Evolutionary conservation across 2,329 filamentous ascomycete species (phyloP), one percentile per base, ranked within the genome.

Genomic region (Mycosphaerelloides madeirae): DNA sequence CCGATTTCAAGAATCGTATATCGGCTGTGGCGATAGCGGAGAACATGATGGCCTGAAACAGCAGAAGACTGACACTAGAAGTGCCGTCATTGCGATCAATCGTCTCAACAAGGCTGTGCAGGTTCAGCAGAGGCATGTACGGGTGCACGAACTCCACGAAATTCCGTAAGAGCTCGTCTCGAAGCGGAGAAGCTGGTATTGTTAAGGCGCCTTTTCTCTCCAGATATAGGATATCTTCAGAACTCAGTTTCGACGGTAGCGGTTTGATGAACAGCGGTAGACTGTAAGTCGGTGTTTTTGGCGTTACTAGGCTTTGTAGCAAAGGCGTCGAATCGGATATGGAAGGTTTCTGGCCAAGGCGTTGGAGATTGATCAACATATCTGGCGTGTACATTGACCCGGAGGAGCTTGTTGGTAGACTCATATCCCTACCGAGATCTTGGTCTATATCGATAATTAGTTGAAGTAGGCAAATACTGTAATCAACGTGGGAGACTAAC

Each of bases 21-120:
- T 93, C 87, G 45, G 95, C 83, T 63, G 93, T 95, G 0, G 90
- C 88, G 2, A 86, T 86, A 1, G 86, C 89, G 1, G 88, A 84
- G 64, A 96, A 97, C 87, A 96, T 95, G 59, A 95, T 84, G 9
- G 90, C 86, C 63, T 96, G 91, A 66, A 95, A 96, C 2, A 96
- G 72, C 46, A 96, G 79, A 57, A 97, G 71, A 68, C 90, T 95
- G 59, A 89, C 76, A 8, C 84, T 83, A 55, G 79, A 75, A 36
- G 77, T 74, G 12, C 85, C 86, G 63, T 93, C 84, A 9, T 76
- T 73, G 45, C 75, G 73, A 57, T 82, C 79, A 52, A 89, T 75
- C 34, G 78, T 74, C 38, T 70, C 65, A 8, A 83, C 60, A 45
- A 83, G 78, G 25, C 82, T 78, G 50, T 80, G 74, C 37, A 83